phyloP scores from a whole-genome alignment of 192 early-diverging fungal species.

The Mortierella claussenii region DNA sequence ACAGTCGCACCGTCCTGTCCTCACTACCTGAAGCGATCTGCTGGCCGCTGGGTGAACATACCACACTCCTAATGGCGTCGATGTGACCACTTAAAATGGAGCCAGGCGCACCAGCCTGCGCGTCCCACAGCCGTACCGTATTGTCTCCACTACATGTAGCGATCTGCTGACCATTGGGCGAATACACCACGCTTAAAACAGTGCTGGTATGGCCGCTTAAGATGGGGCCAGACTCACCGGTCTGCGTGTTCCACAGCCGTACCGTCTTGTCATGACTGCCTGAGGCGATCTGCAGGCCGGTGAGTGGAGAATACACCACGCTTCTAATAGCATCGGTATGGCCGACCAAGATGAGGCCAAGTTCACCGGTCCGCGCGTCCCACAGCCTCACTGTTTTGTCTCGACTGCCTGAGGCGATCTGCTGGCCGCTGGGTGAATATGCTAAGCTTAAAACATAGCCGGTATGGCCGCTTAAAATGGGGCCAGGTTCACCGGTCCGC shows the following conservation, averaged over 20 bases:
- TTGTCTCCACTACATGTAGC: background rate
- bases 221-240: background rate
- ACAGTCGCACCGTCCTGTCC: constrained; percentile 3
- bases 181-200: background rate
- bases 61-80: background rate
- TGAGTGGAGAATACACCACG: background rate
- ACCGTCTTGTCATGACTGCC: background rate
- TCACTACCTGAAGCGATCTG: constrained; percentile 3
- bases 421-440: constrained; percentile 5
- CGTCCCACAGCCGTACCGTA: constrained; percentile 15
- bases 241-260: background rate
- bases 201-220: background rate
- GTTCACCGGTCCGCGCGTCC: background rate
- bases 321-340: background rate
- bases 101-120: background rate
- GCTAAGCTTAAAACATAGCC: background rate
- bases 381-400: constrained; percentile 4
- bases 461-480: background rate
- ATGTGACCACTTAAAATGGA: background rate
- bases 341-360: background rate
- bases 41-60: background rate
- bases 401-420: background rate
- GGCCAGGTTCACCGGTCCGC: background rate
- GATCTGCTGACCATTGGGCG: constrained; percentile 1
- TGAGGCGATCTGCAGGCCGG: background rate